Base-by-base conservation (phyloP, 306 rosid species). In the Dicorynia guianensis region DNA sequence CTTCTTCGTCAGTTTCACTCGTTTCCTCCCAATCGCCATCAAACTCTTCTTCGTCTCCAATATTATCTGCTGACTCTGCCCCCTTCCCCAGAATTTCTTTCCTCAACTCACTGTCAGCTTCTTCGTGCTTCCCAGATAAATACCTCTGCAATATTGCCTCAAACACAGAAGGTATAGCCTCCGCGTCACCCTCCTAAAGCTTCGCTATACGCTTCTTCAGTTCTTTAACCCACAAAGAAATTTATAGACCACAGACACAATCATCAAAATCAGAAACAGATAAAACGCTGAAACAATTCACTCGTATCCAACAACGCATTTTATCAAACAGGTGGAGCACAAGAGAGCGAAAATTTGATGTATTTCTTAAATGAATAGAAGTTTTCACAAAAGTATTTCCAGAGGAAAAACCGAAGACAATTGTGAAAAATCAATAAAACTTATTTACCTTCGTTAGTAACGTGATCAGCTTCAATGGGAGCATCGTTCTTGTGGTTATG, bases 121-220 rank as follows among this genome's bases (percentile, higher is more conserved):
- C 90, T 18, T 81, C 93, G 34, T 87, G 80, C 74, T 88, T 80
- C 63, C 85, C 89, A 0, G 86, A 58, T 39, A 93, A 82, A 76
- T 77, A 82, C 74, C 91, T 87, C 79, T 86, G 81, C 84, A 93
- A 68, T 72, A 93, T 84, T 30, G 90, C 94, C 80, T 90, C 94
- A 76, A 93, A 93, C 38, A 93, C 67, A 0, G 84, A 75, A 50
- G 94, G 96, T 35, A 90, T 65, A 11, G 96, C 91, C 25, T 84
- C 93, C 0, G 13, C 63, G 56, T 88, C 92, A 5, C 96, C 96
- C 38, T 83, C 82, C 12, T 60, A 76, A 70, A 82, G 89, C 67
- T 67, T 83, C 6, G 88, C 91, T 66, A 93, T 85, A 14, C 73
- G 80, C 87, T 39, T 84, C 83, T 82, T 90, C 67, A 93, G 79